A percentile compares a stretch with the other conserved stretches of the same genome.
These are phyloP conservation scores for Zygnema circumcarinatum DNA, from an alignment of 139 green algal genomes.

Conservation along the genomic window DNA sequence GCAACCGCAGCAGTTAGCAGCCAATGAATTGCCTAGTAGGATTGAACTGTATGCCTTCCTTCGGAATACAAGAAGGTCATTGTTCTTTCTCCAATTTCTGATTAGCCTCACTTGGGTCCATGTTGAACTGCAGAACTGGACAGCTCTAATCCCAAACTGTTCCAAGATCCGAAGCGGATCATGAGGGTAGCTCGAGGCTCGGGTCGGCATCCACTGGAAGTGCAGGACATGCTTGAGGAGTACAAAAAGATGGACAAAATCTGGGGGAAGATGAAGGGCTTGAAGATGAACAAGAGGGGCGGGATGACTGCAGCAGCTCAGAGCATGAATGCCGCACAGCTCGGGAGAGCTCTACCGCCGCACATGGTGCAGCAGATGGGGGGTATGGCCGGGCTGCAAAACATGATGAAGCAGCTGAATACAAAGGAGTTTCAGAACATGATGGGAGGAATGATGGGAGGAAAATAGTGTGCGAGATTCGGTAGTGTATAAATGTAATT, in stretches of 20 bases:
- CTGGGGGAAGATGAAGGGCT: slow-evolving; percentile 86
- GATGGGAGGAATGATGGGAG: neutral
- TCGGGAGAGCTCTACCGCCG: slow-evolving; percentile 87
- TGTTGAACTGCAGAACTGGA: slow-evolving; percentile 55
- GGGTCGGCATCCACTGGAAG: slow-evolving; percentile 58
- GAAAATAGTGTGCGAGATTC: neutral
- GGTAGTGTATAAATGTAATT: neutral
- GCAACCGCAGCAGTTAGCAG: no score
- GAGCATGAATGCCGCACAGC: slow-evolving; percentile 77
- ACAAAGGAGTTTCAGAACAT: slow-evolving; percentile 33
- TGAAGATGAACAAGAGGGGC: slow-evolving; percentile 85
- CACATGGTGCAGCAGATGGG: slow-evolving; percentile 95
- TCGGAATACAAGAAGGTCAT: no score
- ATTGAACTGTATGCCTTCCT: no score
- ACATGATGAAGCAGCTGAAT: slow-evolving; percentile 72
- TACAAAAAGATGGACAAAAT: slow-evolving; percentile 90
- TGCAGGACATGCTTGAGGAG: slow-evolving; percentile 84
- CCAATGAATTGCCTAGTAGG: no score
- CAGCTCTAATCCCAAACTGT: slow-evolving; percentile 55
- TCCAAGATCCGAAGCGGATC: slow-evolving; percentile 53
- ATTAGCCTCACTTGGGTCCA: no score
- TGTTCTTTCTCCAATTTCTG: no score
- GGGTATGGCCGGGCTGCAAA: slow-evolving; percentile 80
- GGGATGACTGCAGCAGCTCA: slow-evolving; percentile 71
- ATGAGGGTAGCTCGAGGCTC: slow-evolving; percentile 59